Evolutionary conservation across 1,284 basidiomycete genomes (phyloP), one percentile per base, ranked within the genome.

Genomic region (Coniferiporia sulphurascens): DNA sequence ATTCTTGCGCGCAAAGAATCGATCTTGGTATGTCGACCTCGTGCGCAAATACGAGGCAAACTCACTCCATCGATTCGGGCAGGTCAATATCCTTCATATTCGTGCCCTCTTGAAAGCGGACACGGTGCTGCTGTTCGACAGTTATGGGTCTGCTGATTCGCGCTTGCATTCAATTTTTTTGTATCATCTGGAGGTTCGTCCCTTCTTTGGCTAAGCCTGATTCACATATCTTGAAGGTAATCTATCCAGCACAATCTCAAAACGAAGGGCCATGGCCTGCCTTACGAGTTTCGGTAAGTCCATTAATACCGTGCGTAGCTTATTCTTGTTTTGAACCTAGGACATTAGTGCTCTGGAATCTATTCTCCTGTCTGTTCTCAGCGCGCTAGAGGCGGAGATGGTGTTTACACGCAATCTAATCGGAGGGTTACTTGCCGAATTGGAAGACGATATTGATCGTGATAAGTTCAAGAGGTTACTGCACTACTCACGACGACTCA

Each of bases 11-110:
- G 96, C 62, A 87, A 87, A 67, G 87, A 93, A 70, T 93, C 91
- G 52, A 89, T 98, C 65, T 79, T 98, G 63, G 91, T 91, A 69
- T 62, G 85, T 55, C 48, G 52, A 35, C 22, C 59, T 43, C 45
- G n/a, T 52, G 35, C 56, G 17, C 41, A 35, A 22, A 50, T 58
- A 38, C 34, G 51, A 36, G 58, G 51, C 17, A 58, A 58, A 62
- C 44, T 56, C 48, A 54, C 41, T 64, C 52, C 6, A 61, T 50
- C 5, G 27, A 27, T 27, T 27, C 5, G 27, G 17, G 15, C 65
- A 92, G 89, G 79, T 98, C 58, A 98, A 97, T 65, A 91, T 98
- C 50, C 82, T 98, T 41, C 95, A 98, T 70, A 91, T 98, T 53
- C 86, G 95, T 55, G 95, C 94, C 1, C 83, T 98, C 50, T 88